Conservation (phyloP, 345 rosid species). For the Erucastrum elatum region DNA sequence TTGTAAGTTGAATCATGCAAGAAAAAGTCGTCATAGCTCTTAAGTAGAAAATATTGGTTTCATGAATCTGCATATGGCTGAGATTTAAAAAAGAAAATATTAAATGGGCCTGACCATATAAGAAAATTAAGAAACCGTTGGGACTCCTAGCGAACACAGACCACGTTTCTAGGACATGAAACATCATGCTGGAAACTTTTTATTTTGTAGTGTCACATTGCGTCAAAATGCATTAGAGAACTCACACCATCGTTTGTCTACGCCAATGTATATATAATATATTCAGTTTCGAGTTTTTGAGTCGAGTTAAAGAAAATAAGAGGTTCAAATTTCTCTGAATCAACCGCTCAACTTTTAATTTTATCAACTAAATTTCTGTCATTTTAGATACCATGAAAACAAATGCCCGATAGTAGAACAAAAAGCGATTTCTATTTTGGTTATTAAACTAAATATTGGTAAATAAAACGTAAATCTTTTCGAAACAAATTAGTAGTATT, state of each 20-base stretch:
- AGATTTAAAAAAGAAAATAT: neutral
- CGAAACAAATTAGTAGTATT: too few species aligned
- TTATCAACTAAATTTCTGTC: too few species aligned
- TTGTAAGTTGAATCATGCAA: neutral
- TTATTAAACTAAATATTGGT: too few species aligned
- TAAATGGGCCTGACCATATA: neutral
- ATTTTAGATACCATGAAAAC: too few species aligned
- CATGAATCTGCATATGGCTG: neutral
- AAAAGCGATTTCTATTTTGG: too few species aligned
- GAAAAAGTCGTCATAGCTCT: neutral
- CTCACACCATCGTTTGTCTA: neutral
- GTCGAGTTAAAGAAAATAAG: neutral
- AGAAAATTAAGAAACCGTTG: neutral
- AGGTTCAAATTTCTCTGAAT: neutral
- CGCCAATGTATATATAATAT: neutral
- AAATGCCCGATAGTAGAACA: too few species aligned
- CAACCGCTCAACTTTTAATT: neutral
- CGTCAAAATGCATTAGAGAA: conserved; percentile 2
- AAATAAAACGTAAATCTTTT: too few species aligned
- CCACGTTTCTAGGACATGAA: neutral
- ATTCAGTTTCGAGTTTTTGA: neutral
- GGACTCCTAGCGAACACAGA: neutral
- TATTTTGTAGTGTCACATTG: neutral
- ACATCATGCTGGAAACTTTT: neutral
- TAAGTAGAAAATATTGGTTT: neutral